Base-by-base conservation (phyloP, 768 basidiomycete species). In the Rhodotorula sphaerocarpa region DNA sequence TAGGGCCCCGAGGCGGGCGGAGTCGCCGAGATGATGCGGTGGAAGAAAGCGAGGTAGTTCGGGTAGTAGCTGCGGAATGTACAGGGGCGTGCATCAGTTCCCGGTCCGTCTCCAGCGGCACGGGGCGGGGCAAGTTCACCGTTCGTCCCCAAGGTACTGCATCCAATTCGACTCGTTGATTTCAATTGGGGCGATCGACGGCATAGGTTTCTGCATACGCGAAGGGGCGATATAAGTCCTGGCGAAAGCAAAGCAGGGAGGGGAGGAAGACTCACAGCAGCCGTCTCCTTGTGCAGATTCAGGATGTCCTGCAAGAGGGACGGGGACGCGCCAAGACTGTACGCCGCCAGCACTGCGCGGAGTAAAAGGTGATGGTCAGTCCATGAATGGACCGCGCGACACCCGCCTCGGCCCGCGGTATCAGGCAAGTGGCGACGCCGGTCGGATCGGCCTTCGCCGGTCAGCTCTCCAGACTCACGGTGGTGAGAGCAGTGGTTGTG, bases 41-140 rank as follows among this genome's bases (percentile, higher is more conserved):
- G 57, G 56, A 73, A 73, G 65, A 73, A 73, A 34, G 46, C 56
- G 39, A 73, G 65, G 56, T 69, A 73, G 50, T 70, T 65, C 6
- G 70, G 64, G 59, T 73, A 73, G 41, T 58, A 68, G 23, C 71
- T 71, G 57, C n/a, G 30, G 15, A 14, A 21, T 16, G n/a, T 41
- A 9, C 12, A 23, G 27, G 5, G 34, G 21, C 5, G 33, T 16
- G 14, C 6, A 3, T 16, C 3, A 25, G 50, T 11, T 30, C 23
- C 31, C 21, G 10, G n/a, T 16, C 36, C 36, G 36, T 10, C 10
- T 16, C 36, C 36, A 16, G 10, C 10, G 47, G 7, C 6, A 21
- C 18, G 30, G 16, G 47, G 21, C 30, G 12, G 15, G 1, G 11
- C 20, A 47, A 20, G 30, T 59, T 34, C 11, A 69, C 67, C 50